Conservation (phyloP, 495 filamentous ascomycete species). For the Neurospora africana region DNA sequence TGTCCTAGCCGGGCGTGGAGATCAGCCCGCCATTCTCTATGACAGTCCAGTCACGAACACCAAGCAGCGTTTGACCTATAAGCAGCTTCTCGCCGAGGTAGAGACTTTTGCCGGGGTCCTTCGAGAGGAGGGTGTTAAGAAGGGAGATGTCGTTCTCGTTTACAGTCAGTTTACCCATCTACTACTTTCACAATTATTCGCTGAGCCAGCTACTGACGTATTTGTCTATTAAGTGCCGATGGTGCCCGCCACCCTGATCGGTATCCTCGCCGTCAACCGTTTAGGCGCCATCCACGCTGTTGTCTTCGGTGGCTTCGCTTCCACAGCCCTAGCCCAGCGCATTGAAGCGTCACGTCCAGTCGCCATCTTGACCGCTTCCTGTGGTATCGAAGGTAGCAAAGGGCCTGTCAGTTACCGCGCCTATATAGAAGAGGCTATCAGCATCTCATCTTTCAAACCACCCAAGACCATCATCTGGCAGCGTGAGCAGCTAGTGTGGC, state of each 20-base stretch:
- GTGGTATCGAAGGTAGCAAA: slow-evolving; percentile 83
- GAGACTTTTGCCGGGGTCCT: slow-evolving; percentile 75
- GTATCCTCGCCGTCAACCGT: slow-evolving; percentile 68
- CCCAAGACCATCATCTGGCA: slow-evolving; percentile 61
- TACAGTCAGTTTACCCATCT: slow-evolving; percentile 53
- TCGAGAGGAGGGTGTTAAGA: slow-evolving; percentile 69
- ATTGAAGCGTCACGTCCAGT: slow-evolving; percentile 73
- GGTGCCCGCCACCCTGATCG: slow-evolving; percentile 81
- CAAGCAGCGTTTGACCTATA: slow-evolving; percentile 64
- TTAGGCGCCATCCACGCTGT: slow-evolving; percentile 84
- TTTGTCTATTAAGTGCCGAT: slow-evolving; percentile 64
- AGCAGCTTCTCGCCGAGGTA: slow-evolving; percentile 68
- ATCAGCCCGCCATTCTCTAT: slow-evolving; percentile 68
- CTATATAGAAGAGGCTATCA: slow-evolving; percentile 58
- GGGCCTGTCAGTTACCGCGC: slow-evolving; percentile 60
- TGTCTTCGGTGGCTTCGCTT: slow-evolving; percentile 86
- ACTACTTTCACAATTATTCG: neutral
- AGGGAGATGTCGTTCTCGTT: slow-evolving; percentile 84
- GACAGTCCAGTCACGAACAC: slow-evolving; percentile 76
- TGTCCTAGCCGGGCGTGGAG: slow-evolving; percentile 63
- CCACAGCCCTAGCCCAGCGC: slow-evolving; percentile 71
- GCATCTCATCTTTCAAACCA: slow-evolving; percentile 50
- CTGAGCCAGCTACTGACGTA: neutral
- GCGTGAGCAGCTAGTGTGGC: slow-evolving; percentile 65
- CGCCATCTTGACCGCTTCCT: slow-evolving; percentile 77